phyloP scores from a whole-genome alignment of 2,329 filamentous ascomycete species.

The Zymoseptoria ardabiliae region DNA sequence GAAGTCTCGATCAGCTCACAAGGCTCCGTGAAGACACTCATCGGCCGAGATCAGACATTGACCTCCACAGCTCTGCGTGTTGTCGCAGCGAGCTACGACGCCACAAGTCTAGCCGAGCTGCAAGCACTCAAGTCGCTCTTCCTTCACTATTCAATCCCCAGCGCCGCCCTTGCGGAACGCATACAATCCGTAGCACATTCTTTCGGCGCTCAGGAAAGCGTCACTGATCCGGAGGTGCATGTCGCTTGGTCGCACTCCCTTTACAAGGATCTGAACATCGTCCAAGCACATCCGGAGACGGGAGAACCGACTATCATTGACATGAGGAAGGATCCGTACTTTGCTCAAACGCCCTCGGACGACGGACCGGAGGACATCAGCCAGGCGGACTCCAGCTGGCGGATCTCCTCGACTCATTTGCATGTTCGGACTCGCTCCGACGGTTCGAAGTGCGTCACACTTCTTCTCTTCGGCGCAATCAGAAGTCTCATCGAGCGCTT shows the following conservation, averaged over 20 bases:
- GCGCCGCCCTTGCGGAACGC: slow-evolving; percentile 1
- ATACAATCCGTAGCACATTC: slow-evolving; percentile 1
- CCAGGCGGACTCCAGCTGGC: neutral
- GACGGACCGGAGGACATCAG: neutral
- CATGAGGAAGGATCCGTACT: neutral
- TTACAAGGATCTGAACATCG: slow-evolving; percentile 1
- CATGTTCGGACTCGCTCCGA: slow-evolving; percentile 5
- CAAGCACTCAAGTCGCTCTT: slow-evolving; percentile 3
- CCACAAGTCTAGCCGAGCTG: neutral
- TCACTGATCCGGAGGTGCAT: neutral
- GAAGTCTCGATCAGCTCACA: neutral
- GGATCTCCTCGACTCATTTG: neutral
- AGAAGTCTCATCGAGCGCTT: neutral
- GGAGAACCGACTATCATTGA: neutral
- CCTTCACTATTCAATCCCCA: slow-evolving; percentile 1
- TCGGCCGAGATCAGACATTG: neutral
- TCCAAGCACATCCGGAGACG: neutral
- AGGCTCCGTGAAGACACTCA: neutral
- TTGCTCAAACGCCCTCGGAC: neutral
- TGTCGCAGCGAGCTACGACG: neutral
- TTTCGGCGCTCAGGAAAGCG: slow-evolving; percentile 1
- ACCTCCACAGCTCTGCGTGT: slow-evolving; percentile 1
- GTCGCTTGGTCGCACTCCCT: slow-evolving; percentile 5
- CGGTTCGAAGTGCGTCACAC: slow-evolving; percentile 5
- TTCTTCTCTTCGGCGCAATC: slow-evolving; percentile 2